Percentiles rank a stretch among this genome's conserved stretches.
Conservation (phyloP, 2,329 filamentous ascomycete genomes). For the Rosellinia necatrix region DNA sequence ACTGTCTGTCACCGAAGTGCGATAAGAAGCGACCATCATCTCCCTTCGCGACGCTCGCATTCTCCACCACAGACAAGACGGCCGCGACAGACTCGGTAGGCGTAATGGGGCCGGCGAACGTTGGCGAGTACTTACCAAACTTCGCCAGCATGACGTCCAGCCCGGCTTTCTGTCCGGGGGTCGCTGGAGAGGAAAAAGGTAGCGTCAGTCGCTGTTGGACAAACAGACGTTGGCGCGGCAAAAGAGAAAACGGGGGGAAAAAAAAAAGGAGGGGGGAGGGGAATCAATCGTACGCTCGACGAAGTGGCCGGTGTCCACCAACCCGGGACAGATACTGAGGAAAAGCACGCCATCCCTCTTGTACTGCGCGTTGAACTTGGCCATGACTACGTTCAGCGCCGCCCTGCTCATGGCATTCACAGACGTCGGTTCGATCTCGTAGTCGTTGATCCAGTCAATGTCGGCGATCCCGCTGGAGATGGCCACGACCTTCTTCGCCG, state of each 20-base stretch:
- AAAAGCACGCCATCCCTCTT: conserved; percentile 51
- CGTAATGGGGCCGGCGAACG: neutral
- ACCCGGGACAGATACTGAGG: conserved; percentile 49
- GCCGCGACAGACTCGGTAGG: neutral
- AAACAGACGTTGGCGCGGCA: no score
- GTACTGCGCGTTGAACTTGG: conserved; percentile 51
- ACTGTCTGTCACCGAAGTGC: neutral
- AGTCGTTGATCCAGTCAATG: neutral
- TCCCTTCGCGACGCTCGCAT: neutral
- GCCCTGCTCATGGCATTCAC: conserved; percentile 29
- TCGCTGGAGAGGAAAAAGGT: neutral
- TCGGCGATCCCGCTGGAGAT: conserved; percentile 1
- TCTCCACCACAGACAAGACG: neutral
- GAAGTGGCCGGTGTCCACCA: conserved; percentile 1
- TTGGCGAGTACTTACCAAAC: neutral
- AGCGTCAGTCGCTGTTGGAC: neutral
- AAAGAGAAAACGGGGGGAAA: no score
- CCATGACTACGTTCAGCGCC: conserved; percentile 29
- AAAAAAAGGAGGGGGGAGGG: no score
- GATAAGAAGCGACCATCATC: conserved; percentile 6
- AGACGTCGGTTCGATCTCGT: neutral
- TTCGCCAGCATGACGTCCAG: neutral
- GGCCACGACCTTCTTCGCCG: neutral
- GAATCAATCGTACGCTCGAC: neutral
- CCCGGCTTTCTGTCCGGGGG: neutral